A percentile compares a stretch with the other conserved stretches of the same genome.
These are phyloP conservation scores for Oxytropis ochrocephala DNA, from an alignment of 306 rosid genomes.

Conservation along the genomic window DNA sequence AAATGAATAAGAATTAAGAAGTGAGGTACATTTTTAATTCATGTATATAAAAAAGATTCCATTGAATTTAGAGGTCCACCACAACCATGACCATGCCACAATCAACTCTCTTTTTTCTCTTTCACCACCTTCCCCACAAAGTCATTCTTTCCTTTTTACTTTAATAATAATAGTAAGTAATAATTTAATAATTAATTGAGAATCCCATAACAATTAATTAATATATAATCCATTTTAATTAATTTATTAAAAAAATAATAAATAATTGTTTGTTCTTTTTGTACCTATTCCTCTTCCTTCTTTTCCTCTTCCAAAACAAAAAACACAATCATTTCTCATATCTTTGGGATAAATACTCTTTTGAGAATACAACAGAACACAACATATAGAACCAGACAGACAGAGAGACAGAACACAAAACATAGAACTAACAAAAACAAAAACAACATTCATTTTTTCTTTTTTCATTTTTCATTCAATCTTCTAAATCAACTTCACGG, in stretches of 20 bases:
- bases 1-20: neutral
- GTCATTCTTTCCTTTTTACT: slow-evolving; percentile 33
- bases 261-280: slow-evolving; percentile 30
- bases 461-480: neutral
- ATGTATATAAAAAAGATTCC: slow-evolving; percentile 74
- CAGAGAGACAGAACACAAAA: neutral
- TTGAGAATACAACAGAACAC: neutral
- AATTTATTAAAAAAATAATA: neutral
- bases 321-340: slow-evolving; percentile 32
- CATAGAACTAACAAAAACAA: neutral
- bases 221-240: neutral
- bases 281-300: slow-evolving; percentile 36
- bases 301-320: slow-evolving; percentile 8
- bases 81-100: slow-evolving; percentile 27
- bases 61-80: slow-evolving; percentile 68
- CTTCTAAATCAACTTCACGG: slow-evolving; percentile 16
- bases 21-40: slow-evolving; percentile 18
- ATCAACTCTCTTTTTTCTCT: slow-evolving; percentile 29
- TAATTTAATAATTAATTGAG: slow-evolving; percentile 12
- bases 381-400: slow-evolving; percentile 11
- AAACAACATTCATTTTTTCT: neutral
- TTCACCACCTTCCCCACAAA: slow-evolving; percentile 38
- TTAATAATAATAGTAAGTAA: slow-evolving; percentile 16
- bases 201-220: neutral
- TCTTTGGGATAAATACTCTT: slow-evolving; percentile 13